Conservation (phyloP, 306 rosid genomes). For the Gastrolobium bilobum region DNA sequence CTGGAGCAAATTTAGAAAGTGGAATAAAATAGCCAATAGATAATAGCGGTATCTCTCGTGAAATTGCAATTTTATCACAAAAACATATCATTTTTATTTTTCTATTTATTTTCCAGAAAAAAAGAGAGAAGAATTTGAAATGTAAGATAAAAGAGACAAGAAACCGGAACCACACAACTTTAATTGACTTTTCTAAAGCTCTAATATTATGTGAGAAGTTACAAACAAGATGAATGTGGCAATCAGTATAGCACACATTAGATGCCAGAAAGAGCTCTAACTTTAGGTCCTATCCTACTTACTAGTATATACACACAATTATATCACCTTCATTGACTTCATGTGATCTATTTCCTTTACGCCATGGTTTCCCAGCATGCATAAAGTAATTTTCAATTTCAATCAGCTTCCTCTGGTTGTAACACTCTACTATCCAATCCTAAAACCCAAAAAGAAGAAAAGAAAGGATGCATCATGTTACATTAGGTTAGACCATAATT, state of each 20-base stretch:
- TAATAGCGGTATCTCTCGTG: background rate
- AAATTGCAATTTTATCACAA: conserved; percentile 26
- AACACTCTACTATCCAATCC: conserved; percentile 94
- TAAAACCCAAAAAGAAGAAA: conserved; percentile 47
- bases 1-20: conserved; percentile 7
- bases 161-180: conserved; percentile 6
- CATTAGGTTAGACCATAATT: conserved; percentile 17
- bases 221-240: conserved; percentile 23
- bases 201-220: conserved; percentile 4
- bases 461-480: conserved; percentile 37
- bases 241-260: conserved; percentile 20
- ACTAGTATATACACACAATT: conserved; percentile 26
- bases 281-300: conserved; percentile 35
- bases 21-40: background rate
- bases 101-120: background rate
- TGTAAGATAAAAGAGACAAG: conserved; percentile 14
- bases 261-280: conserved; percentile 23
- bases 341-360: conserved; percentile 63
- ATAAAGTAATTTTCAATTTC: conserved; percentile 84
- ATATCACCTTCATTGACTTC: conserved; percentile 63
- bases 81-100: background rate
- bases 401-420: conserved; percentile 75
- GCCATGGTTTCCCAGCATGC: conserved; percentile 94
- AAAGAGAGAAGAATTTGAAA: background rate
- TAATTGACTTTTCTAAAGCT: conserved; percentile 31